A percentile compares a stretch with the other conserved stretches of the same genome.
phyloP scores from a whole-genome alignment of 257 asterid genomes.

The Penstemon newberryi region DNA sequence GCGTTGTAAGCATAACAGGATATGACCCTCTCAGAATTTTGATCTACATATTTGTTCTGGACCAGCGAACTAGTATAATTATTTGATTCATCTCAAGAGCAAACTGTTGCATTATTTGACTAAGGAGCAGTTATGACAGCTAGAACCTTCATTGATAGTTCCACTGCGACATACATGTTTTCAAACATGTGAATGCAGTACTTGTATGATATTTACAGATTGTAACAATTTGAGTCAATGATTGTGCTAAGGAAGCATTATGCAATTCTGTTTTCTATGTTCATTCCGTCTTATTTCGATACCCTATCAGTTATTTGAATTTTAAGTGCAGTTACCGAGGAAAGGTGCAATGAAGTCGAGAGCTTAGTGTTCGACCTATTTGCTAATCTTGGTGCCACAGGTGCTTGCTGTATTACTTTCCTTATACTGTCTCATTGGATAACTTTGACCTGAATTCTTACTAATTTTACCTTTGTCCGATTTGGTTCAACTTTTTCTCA shows the following conservation, averaged over 20 bases:
- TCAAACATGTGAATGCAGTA: too few species aligned
- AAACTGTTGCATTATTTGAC: not conserved
- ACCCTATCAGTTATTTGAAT: not conserved
- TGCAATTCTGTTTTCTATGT: too few species aligned
- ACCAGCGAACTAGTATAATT: not conserved
- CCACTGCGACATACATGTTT: not conserved
- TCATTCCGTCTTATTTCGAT: too few species aligned
- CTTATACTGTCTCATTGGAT: slow-evolving; percentile 18
- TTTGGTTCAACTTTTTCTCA: slow-evolving; percentile 38
- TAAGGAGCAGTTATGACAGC: slow-evolving; percentile 2
- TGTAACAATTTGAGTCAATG: too few species aligned
- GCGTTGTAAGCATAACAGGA: not conserved
- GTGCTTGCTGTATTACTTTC: slow-evolving; percentile 36
- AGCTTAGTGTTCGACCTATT: slow-evolving; percentile 93
- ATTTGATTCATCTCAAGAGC: slow-evolving; percentile 6
- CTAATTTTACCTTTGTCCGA: not conserved
- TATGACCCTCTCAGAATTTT: not conserved
- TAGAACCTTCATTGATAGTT: not conserved
- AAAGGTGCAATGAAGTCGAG: slow-evolving; percentile 91
- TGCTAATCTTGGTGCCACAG: slow-evolving; percentile 97
- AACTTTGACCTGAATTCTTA: not conserved
- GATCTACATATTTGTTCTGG: not conserved
- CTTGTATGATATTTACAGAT: too few species aligned
- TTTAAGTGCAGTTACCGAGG: slow-evolving; percentile 74
- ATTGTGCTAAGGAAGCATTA: too few species aligned